Evolutionary conservation across 768 basidiomycete species (phyloP), one percentile per base, ranked within the genome.

Genomic region (Strobilomyces echinocephalus): DNA sequence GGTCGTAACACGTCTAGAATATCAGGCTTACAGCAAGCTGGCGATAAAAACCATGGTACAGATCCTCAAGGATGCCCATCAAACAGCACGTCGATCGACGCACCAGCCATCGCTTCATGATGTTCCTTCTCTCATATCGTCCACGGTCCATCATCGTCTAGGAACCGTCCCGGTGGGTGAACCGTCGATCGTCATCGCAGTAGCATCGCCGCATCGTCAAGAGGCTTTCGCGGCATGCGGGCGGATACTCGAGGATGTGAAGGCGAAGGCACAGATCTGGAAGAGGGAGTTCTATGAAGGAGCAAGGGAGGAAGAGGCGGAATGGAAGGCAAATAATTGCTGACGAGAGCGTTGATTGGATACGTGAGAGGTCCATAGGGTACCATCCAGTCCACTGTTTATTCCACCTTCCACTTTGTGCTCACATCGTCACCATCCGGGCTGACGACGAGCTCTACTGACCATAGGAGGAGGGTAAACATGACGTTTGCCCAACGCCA

Each of bases 401-500:
- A 70, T 46, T 91, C 89, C 52, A 90, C 78, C 69, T 91, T 91
- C 87, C 88, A 91, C 64, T 84, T 79, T 62, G 85, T 83, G 53
- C 80, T 76, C 51, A 68, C 70, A 39, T 77, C 79, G 60, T 88
- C 88, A 46, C 88, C 86, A 45, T 84, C 88, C n/a, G 79, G 79
- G 72, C 84, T 83, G 51, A 93, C 88, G 30, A 88, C 68, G 44
- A 92, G 76, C 69, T 92, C 91, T 21, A 92, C 74, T 11, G 86
- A 82, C 91, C 91, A 93, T 39, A 91, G 79, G 24, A 84, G 75
- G 28, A 93, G 76, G 5, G 88, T 91, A 69, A 92, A 87, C 73
- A 91, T 89, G 33, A 93, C 85, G 64, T 90, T 89, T 75, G 86
- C 85, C 90, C 91, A 92, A 56, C 91, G 80, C 87, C 91, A 92